These are phyloP conservation scores for Moringa oleifera DNA, from an alignment of 345 rosid genomes.

Conservation along the genomic window DNA sequence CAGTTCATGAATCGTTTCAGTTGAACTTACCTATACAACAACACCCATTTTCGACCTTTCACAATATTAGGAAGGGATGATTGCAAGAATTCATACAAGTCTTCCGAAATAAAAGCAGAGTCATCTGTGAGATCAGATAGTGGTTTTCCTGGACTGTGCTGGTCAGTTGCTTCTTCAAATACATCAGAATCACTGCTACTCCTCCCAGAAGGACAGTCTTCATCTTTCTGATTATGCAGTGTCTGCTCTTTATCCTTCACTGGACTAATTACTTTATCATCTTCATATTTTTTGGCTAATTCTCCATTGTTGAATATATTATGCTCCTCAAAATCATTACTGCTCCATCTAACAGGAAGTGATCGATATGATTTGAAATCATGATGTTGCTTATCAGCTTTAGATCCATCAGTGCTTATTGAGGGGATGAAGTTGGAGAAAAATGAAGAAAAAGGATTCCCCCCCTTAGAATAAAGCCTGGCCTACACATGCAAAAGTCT, in stretches of 20 bases:
- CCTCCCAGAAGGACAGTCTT: slow-evolving; percentile 21
- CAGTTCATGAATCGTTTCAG: not conserved
- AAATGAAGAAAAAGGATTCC: slow-evolving; percentile 40
- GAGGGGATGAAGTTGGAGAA: slow-evolving; percentile 38
- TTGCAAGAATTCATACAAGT: slow-evolving; percentile 63
- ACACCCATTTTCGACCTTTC: slow-evolving; percentile 80
- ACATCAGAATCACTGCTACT: slow-evolving; percentile 37
- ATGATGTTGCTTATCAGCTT: slow-evolving; percentile 28
- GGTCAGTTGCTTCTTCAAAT: slow-evolving; percentile 39
- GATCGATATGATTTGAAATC: slow-evolving; percentile 37
- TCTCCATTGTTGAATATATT: slow-evolving; percentile 14
- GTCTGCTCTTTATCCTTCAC: slow-evolving; percentile 11
- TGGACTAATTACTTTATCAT: slow-evolving; percentile 8
- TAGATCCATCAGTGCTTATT: slow-evolving; percentile 30
- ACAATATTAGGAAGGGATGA: slow-evolving; percentile 82
- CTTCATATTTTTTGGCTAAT: slow-evolving; percentile 6
- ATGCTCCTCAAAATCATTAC: slow-evolving; percentile 31
- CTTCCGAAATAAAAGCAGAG: slow-evolving; percentile 58
- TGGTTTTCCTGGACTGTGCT: slow-evolving; percentile 29
- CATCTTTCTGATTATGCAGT: slow-evolving; percentile 10
- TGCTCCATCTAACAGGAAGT: slow-evolving; percentile 36
- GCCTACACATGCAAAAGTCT: slow-evolving; percentile 54
- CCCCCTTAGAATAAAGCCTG: slow-evolving; percentile 37
- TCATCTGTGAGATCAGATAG: slow-evolving; percentile 41
- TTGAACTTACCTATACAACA: slow-evolving; percentile 60